Evolutionary conservation across 1,284 basidiomycete species (phyloP).

Genomic region (Sanghuangporus sanghuang): DNA sequence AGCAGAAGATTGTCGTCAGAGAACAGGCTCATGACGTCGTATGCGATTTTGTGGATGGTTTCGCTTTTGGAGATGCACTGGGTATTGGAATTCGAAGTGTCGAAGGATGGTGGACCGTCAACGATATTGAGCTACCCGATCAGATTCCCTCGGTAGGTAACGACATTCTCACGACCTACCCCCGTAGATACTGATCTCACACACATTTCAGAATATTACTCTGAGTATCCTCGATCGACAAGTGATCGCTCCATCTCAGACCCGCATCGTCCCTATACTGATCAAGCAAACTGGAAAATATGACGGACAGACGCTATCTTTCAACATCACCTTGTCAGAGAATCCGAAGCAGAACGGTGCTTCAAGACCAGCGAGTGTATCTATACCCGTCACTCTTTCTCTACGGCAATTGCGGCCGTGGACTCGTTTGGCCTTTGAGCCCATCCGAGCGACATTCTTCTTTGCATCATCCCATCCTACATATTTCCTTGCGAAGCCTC

Average conservation of each 20-base stretch:
- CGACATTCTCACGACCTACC: neutral
- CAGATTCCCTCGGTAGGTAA: slow-evolving; percentile 22
- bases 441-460: slow-evolving; percentile 55
- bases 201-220: neutral
- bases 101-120: slow-evolving; percentile 49
- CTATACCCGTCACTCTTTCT: slow-evolving; percentile 33
- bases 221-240: slow-evolving; percentile 5
- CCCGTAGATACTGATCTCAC: neutral
- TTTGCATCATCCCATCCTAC: slow-evolving; percentile 51
- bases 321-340: slow-evolving; percentile 17
- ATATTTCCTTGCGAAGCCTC: slow-evolving; percentile 52
- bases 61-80: slow-evolving; percentile 59
- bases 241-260: slow-evolving; percentile 17
- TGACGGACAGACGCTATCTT: neutral
- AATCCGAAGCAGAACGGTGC: slow-evolving; percentile 25
- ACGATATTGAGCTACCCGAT: slow-evolving; percentile 15
- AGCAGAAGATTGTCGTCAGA: slow-evolving; percentile 28
- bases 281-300: slow-evolving; percentile 13
- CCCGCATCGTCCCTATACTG: slow-evolving; percentile 18
- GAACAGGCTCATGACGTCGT: slow-evolving; percentile 48
- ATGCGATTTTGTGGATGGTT: slow-evolving; percentile 63
- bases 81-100: slow-evolving; percentile 55
- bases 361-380: slow-evolving; percentile 20
- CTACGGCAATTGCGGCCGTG: slow-evolving; percentile 40
- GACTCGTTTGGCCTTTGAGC: slow-evolving; percentile 28